A percentile compares a stretch with the other conserved stretches of the same genome.
Conservation (phyloP, 2,329 filamentous ascomycete genomes). For the Zymoseptoria passerinii region DNA sequence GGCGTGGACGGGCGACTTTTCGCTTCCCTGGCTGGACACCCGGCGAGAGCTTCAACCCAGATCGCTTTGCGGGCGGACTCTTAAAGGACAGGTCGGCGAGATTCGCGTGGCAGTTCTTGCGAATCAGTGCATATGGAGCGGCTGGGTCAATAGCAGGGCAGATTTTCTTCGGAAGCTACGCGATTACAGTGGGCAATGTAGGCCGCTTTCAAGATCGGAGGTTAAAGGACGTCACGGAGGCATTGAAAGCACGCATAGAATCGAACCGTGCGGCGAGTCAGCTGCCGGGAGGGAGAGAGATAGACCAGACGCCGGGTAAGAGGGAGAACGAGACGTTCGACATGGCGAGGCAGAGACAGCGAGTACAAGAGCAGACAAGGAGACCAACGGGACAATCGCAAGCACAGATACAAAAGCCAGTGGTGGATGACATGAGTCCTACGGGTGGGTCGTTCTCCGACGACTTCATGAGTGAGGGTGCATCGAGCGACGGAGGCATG, state of each 20-base stretch:
- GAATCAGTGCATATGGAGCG: conserved; percentile 22
- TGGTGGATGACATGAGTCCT: conserved; percentile 35
- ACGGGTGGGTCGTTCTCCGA: conserved; percentile 28
- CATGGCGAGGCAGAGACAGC: conserved; percentile 24
- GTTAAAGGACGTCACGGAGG: conserved; percentile 32
- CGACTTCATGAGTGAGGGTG: conserved; percentile 26
- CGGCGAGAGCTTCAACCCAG: conserved; percentile 31
- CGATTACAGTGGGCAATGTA: conserved; percentile 28
- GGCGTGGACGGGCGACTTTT: conserved; percentile 27
- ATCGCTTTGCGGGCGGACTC: conserved; percentile 24
- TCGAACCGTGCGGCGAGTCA: conserved; percentile 16
- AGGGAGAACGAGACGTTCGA: conserved; percentile 23
- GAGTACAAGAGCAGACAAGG: conserved; percentile 14
- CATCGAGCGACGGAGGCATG: conserved; percentile 18
- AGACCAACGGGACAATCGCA: conserved; percentile 1
- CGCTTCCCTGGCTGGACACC: conserved; percentile 38
- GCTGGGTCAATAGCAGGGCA: conserved; percentile 29
- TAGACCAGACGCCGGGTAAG: conserved; percentile 15
- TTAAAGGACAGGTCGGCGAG: conserved; percentile 30
- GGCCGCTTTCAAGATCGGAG: conserved; percentile 33
- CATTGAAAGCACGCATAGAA: conserved; percentile 24
- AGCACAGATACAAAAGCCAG: conserved; percentile 1
- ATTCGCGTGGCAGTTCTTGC: conserved; percentile 25
- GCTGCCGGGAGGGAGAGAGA: conserved; percentile 10
- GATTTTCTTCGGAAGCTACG: conserved; percentile 25